Base-by-base conservation (phyloP, 805 yeast species). In the Candida schatavii region DNA sequence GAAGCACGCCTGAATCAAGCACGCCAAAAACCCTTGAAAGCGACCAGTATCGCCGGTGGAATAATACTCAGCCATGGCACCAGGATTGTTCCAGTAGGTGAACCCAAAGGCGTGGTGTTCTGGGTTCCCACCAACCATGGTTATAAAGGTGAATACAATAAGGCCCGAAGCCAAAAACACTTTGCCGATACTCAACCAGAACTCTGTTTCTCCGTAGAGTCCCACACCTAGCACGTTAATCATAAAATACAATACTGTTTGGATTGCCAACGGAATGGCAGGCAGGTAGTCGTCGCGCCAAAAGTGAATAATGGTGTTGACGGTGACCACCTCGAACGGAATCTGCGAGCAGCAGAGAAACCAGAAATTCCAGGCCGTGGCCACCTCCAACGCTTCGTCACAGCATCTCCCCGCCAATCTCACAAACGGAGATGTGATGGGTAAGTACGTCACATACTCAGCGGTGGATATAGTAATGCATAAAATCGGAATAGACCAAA, bases 51-150 rank as follows among this genome's bases (percentile, higher is more conserved):
- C 53, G 0, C 90, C 90, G 4, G 71, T 59, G 9, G 46, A 43
- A 29, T 54, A 25, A 45, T 56, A 47, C 33, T 38, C 62, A 9
- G 59, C 61, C 51, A 67, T 54, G 1, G 70, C 68, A 6, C 75
- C 74, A 2, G 72, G 68, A 38, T 54, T 59, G 28, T 55, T 57
- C 74, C 71, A 73, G 49, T 70, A 61, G 37, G 72, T 55, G 58
- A 76, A 76, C 1, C 81, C 81, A 52, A 68, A 76, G 3, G 67
- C 75, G 47, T 75, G 77, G 35, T 76, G 79, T 31, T 69, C 59
- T 1, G 95, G 95, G 57, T 87, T 88, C 21, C 95, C 96, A 23
- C 96, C 96, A 28, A 84, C 78, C 95, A 87, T 88, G 4, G 89
- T 81, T 41, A 86, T 58, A 51, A 88, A 83, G 1, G 93, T 85